Conservation (phyloP, 345 rosid genomes). For the Eucalyptus polybractea region DNA sequence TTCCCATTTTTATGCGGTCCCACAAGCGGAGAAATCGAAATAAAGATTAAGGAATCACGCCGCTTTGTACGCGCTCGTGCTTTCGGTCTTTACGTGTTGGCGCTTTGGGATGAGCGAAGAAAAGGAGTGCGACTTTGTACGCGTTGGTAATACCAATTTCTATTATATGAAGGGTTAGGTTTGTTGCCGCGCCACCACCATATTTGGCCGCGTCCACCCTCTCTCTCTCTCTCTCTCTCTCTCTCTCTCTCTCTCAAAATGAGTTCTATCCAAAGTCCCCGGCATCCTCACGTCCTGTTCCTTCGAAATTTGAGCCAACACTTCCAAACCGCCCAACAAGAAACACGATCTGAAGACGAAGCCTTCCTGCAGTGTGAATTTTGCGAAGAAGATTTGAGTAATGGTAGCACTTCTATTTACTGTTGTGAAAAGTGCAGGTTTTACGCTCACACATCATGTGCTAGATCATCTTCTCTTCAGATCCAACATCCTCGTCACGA, state of each 20-base stretch:
- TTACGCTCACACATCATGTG: not conserved
- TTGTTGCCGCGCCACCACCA: too few relatives aligned
- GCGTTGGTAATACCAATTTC: too few relatives aligned
- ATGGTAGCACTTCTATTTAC: not conserved
- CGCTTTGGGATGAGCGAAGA: too few relatives aligned
- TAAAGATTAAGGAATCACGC: too few relatives aligned
- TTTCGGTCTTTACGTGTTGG: too few relatives aligned
- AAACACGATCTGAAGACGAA: too few relatives aligned
- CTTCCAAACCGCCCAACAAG: accelerated
- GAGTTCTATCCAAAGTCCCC: not conserved
- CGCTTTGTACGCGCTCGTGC: too few relatives aligned
- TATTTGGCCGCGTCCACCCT: accelerated
- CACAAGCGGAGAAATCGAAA: too few relatives aligned
- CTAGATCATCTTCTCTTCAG: not conserved
- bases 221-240: not conserved
- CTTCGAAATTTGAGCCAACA: not conserved
- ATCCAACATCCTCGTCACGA: not conserved
- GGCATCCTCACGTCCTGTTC: not conserved
- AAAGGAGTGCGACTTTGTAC: too few relatives aligned
- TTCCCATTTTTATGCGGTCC: too few relatives aligned
- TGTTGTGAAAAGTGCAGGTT: not conserved
- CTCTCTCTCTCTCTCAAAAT: not conserved
- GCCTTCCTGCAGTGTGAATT: accelerated
- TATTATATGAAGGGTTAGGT: too few relatives aligned
- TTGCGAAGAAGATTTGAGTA: accelerated